A percentile compares a stretch with the other conserved stretches of the same genome.
These are phyloP conservation scores for Prunus armeniaca DNA, from an alignment of 306 rosid genomes.

Conservation along the genomic window DNA sequence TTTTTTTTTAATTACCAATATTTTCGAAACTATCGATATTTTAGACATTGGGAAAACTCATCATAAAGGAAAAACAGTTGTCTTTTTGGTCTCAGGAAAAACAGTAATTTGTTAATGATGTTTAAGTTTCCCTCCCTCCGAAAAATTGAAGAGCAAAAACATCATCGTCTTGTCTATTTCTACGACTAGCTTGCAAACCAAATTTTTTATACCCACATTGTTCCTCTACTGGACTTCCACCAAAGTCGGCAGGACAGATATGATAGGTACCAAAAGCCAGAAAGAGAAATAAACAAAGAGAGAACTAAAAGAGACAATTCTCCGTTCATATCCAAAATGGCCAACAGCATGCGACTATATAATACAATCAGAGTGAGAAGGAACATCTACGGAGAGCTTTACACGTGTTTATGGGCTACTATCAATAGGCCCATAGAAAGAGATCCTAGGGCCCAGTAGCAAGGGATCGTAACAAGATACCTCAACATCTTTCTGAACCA, in stretches of 20 bases:
- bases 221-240: background rate
- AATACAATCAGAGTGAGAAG: too few relatives aligned
- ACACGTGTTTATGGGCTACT: too few relatives aligned
- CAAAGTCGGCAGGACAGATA: slow-evolving; percentile 18
- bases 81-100: background rate
- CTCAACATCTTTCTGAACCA: slow-evolving; percentile 91
- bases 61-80: background rate
- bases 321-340: too few relatives aligned
- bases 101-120: background rate
- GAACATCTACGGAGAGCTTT: too few relatives aligned
- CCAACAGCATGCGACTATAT: too few relatives aligned
- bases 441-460: too few relatives aligned
- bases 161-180: background rate
- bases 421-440: too few relatives aligned
- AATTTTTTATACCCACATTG: background rate
- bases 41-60: background rate
- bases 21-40: too few relatives aligned
- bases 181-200: background rate
- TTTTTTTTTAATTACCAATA: too few relatives aligned
- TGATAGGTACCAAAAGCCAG: too few relatives aligned
- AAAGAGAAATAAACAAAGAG: too few relatives aligned
- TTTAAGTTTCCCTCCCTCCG: background rate
- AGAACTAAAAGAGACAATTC: too few relatives aligned
- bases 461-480: slow-evolving; percentile 26
- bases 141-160: background rate